A percentile compares a stretch with the other conserved stretches of the same genome.
phyloP scores from a whole-genome alignment of 768 basidiomycete genomes.

The Trametes cingulata region DNA sequence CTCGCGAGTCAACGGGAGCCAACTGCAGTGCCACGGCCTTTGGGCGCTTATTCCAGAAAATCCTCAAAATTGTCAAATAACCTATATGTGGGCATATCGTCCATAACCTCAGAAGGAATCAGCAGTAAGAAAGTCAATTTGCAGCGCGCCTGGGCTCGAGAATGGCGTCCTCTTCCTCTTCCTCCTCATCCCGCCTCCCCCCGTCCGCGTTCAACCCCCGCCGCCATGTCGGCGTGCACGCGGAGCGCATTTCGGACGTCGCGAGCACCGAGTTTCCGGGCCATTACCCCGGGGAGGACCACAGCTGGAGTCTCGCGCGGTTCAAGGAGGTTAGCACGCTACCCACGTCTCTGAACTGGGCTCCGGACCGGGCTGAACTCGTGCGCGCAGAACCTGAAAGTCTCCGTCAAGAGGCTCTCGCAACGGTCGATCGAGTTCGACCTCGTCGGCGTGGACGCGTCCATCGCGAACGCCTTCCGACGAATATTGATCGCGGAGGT shows the following conservation, averaged over 20 bases:
- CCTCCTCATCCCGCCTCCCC: conserved; percentile 28
- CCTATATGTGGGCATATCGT: not conserved
- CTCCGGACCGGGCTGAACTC: not conserved
- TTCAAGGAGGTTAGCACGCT: conserved; percentile 70
- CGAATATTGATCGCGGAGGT: conserved; percentile 95
- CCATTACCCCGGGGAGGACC: conserved; percentile 80
- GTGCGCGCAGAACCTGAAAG: conserved; percentile 60
- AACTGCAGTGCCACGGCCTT: no score
- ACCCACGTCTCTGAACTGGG: not conserved
- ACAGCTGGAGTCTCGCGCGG: conserved; percentile 75
- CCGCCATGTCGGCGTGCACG: conserved; percentile 64
- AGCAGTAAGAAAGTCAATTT: conserved; percentile 15
- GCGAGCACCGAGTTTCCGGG: conserved; percentile 92
- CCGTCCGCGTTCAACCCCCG: conserved; percentile 40
- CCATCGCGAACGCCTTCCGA: conserved; percentile 92
- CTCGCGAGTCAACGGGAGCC: no score
- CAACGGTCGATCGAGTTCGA: conserved; percentile 91
- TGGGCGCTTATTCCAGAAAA: no score
- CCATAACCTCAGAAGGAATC: not conserved
- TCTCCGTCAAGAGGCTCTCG: conserved; percentile 78
- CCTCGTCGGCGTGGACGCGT: conserved; percentile 91
- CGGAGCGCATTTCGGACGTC: conserved; percentile 75
- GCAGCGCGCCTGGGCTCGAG: conserved; percentile 7
- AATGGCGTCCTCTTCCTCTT: conserved; percentile 30
- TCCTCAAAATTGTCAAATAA: not conserved